Evolutionary conservation across 495 filamentous ascomycete species (phyloP), one percentile per base, ranked within the genome.

Genomic region (Elasticomyces elasticus): DNA sequence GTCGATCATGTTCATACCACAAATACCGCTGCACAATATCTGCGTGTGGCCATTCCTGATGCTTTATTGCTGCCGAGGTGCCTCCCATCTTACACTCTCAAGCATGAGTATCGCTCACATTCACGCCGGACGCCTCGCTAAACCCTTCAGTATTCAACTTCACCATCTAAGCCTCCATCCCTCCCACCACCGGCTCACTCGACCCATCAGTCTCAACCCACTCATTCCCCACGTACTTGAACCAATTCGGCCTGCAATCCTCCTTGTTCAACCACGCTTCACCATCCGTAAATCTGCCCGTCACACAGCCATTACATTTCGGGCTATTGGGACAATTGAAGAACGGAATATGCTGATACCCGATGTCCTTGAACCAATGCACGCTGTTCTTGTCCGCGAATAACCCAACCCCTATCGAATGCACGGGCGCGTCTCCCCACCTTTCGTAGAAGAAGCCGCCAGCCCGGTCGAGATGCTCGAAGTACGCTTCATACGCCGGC

Each of bases 361-460:
- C 94, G 58, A 99, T 96, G 68, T 99, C 94, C 35, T 91, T 87
- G 82, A 99, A 99, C 94, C 94, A 99, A 71, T 99, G 94, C 52
- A 99, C 85, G 68, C 87, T 89, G 66, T 77, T 81, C 56, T 79
- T 74, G 69, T 99, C 89, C 58, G 90, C 94, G 68, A 99, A 95
- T 41, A 99, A 66, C 22, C 88, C 94, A 51, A 99, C 63, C n/a
- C 86, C 92, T 62, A 98, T 88, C 38, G 85, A 91, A 71, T 99
- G 94, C 45, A 99, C 94, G 0, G 94, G 94, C 13, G 94, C 94
- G 74, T 99, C 94, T 17, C 94, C 94, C 94, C 94, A 99, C 51
- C 94, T 74, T 73, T 99, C 94, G 63, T 99, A 99, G 69, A 94
- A 99, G 79, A 99, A 99, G 31, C 92, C 92, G 28, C 94, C 94